Base-by-base conservation (phyloP, 2,329 filamentous ascomycete genomes). In the Hirsutella rhossiliensis region DNA sequence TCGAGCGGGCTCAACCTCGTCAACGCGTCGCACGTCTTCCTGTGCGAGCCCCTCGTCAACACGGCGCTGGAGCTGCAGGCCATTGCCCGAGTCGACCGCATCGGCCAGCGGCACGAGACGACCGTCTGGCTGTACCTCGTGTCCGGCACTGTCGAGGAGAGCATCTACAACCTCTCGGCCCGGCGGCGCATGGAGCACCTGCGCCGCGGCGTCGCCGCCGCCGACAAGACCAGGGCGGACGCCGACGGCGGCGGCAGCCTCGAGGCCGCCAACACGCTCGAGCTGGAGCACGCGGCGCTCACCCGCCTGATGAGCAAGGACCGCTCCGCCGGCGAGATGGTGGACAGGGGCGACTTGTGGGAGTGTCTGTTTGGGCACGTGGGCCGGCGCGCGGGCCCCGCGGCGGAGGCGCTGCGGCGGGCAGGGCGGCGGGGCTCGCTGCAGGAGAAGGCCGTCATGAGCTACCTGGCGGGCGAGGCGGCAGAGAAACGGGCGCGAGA, bases 121-220 rank as follows among this genome's bases (percentile, higher is more conserved):
- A 95, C 87, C 0, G 88, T 97, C 1, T 97, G 89, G 84, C 83
- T 96, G 62, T 97, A 97, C 59, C 73, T 97, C 3, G 77, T 96
- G n/a, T 79, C 83, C 15, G 86, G 84, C 42, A 94, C 90, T 0
- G 87, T 97, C 0, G 92, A 98, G 58, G 84, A 94, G 64, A 84
- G 84, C 2, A 94, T 97, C 49, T 88, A 97, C 63, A 79, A 89
- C 47, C 75, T 96, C 30, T 92, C 87, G 0, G 87, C 94, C 2
- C 72, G 75, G 47, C 75, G 88, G 27, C 80, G 90, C 4, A 67
- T 95, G 53, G 78, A 82, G 45, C 87, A 96, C 56, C 83, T 96
- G 59, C 73, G 71, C 6, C 52, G 71, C 2, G 51, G 52, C 9
- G 49, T 46, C 37, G 44, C 52, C 43, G 49, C 46, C 37, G 44